Percentiles rank a stretch among this genome's conserved stretches.
Conservation (phyloP, 352 stramenopile genomes). For the Hyaloperonospora arabidopsidis region DNA sequence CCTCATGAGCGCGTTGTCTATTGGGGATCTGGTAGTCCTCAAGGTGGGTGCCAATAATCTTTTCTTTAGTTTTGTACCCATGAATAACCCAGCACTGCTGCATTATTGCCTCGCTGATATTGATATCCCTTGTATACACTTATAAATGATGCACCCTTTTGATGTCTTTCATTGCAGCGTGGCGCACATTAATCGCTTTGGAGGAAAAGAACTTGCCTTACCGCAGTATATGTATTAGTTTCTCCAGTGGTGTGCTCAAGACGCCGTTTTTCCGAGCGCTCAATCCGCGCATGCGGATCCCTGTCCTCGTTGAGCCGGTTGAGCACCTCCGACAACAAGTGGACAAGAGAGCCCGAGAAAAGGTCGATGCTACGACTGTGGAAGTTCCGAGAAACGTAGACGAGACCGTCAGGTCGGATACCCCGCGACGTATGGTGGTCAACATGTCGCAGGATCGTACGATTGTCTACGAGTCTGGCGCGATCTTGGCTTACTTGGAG, state of each 20-base stretch:
- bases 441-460: constrained; percentile 32
- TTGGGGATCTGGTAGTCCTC: constrained; percentile 76
- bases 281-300: constrained; percentile 77
- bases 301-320: constrained; percentile 64
- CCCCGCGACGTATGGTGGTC: constrained; percentile 30
- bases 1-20: constrained; percentile 72
- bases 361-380: neutral
- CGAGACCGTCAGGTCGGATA: constrained; percentile 24
- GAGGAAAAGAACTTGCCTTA: constrained; percentile 74
- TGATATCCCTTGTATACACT: no score
- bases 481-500: constrained; percentile 80
- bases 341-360: neutral
- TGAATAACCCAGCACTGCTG: no score
- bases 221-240: constrained; percentile 74
- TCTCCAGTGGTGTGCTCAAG: constrained; percentile 79
- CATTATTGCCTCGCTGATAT: no score
- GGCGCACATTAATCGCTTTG: constrained; percentile 73
- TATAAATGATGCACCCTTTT: no score
- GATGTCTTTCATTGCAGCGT: constrained; percentile 30
- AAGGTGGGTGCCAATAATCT: constrained; percentile 32
- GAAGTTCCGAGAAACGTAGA: constrained; percentile 22
- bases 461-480: constrained; percentile 70
- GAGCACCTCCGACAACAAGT: constrained; percentile 14
- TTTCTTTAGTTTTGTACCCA: no score
- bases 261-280: constrained; percentile 64